Conservation (phyloP, 2,329 filamentous ascomycete species). For the Aspergillus fructus region DNA sequence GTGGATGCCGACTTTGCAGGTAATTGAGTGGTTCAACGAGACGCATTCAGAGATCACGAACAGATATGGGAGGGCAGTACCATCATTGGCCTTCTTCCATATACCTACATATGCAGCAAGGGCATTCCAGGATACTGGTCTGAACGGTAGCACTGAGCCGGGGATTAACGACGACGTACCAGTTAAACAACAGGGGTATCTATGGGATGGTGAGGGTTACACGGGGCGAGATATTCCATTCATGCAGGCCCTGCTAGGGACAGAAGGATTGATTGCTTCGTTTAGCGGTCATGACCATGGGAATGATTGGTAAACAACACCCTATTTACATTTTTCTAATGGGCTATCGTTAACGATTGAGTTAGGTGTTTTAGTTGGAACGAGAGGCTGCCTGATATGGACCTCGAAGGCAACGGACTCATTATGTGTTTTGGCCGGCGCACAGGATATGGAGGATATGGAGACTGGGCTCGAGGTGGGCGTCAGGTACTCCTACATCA, state of each 20-base stretch:
- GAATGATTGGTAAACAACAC: neutral
- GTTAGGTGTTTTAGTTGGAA: neutral
- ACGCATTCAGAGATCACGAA: conserved; percentile 30
- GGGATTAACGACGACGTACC: conserved; percentile 44
- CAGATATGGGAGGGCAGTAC: conserved; percentile 39
- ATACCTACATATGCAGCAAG: conserved; percentile 50
- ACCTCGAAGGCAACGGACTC: too few species aligned
- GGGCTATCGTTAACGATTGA: neutral
- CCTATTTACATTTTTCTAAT: too few species aligned
- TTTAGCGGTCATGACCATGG: conserved; percentile 50
- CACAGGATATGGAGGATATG: too few species aligned
- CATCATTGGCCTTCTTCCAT: conserved; percentile 57
- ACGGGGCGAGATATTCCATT: conserved; percentile 17
- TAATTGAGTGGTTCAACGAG: conserved; percentile 46
- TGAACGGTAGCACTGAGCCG: conserved; percentile 45
- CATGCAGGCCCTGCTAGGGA: conserved; percentile 28
- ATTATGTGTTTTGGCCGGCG: too few species aligned
- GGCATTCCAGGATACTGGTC: conserved; percentile 42
- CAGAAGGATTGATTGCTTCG: conserved; percentile 18
- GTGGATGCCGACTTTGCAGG: too few species aligned
- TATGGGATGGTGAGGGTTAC: too few species aligned
- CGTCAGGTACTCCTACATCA: too few species aligned
- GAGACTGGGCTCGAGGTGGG: too few species aligned
- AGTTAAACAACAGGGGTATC: too few species aligned
- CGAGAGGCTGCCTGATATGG: too few species aligned